Conservation (phyloP, 768 basidiomycete species). For the Glaciozyma martinii region DNA sequence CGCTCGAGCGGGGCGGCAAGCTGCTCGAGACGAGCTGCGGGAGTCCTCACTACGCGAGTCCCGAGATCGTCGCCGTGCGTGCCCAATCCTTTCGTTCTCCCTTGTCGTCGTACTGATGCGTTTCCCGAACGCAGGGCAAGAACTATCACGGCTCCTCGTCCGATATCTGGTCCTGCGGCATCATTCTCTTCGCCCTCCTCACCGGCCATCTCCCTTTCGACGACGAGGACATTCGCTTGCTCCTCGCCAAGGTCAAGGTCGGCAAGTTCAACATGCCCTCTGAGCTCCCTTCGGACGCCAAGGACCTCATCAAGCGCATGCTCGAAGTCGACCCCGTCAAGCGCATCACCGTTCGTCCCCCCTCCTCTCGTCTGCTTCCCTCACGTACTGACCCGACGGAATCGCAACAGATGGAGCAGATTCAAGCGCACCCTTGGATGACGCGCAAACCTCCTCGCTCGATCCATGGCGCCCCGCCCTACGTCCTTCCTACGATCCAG, state of each 20-base stretch:
- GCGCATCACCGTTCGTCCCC: conserved; percentile 60
- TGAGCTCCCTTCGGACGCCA: conserved; percentile 71
- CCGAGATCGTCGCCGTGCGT: conserved; percentile 74
- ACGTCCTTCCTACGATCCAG: conserved; percentile 44
- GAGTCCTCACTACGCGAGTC: conserved; percentile 91
- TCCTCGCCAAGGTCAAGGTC: conserved; percentile 75
- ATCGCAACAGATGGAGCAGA: conserved; percentile 63
- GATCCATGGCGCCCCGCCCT: conserved; percentile 18
- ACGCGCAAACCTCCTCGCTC: conserved; percentile 40
- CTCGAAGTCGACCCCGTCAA: conserved; percentile 70
- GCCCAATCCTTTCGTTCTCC: neutral
- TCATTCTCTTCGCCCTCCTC: conserved; percentile 80
- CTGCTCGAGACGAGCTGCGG: conserved; percentile 92
- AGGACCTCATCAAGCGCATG: conserved; percentile 77
- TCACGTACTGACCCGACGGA: neutral
- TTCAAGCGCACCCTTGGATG: conserved; percentile 77
- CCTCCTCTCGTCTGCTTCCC: conserved; percentile 31
- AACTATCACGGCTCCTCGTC: conserved; percentile 81
- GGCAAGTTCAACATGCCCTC: conserved; percentile 77
- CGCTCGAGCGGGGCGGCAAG: conserved; percentile 74
- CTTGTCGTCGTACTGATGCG: neutral
- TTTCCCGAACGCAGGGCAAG: conserved; percentile 46
- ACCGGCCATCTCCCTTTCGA: conserved; percentile 89
- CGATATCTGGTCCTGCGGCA: conserved; percentile 94
- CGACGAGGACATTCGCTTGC: conserved; percentile 59